A percentile compares a stretch with the other conserved stretches of the same genome.
phyloP scores from a whole-genome alignment of 768 basidiomycete genomes.

The Peribolospora baueri region DNA sequence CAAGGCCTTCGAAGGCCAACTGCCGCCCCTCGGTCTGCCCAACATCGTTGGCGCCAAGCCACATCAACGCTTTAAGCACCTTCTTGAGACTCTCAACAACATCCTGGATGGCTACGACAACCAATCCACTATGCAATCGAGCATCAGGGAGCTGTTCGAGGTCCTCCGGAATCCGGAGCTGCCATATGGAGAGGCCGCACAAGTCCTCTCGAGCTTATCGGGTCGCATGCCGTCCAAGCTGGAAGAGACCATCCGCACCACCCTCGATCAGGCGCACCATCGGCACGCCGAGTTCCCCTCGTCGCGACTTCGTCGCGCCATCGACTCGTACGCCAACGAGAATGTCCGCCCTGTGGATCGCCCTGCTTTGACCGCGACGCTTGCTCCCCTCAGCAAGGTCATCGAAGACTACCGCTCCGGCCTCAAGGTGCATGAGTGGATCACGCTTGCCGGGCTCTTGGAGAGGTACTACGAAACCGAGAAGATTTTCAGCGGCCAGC shows the following conservation, averaged over 20 bases:
- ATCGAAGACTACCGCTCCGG: constrained; percentile 60
- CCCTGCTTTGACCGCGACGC: constrained; percentile 47
- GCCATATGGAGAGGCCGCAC: constrained; percentile 60
- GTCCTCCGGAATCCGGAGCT: constrained; percentile 64
- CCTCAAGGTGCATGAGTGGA: constrained; percentile 62
- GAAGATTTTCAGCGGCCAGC: constrained; percentile 75
- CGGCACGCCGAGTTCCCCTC: constrained; percentile 76
- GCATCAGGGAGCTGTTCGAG: constrained; percentile 62
- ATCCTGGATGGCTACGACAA: constrained; percentile 94
- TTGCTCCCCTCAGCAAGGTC: constrained; percentile 44
- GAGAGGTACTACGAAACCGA: constrained; percentile 63
- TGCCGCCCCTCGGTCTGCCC: constrained; percentile 66
- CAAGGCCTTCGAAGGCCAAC: constrained; percentile 86
- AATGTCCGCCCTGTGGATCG: constrained; percentile 57
- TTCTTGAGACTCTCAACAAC: constrained; percentile 54
- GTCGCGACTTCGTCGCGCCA: constrained; percentile 52
- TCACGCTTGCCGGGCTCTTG: constrained; percentile 50
- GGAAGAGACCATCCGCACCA: constrained; percentile 56
- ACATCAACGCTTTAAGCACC: constrained; percentile 56
- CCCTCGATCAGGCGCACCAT: constrained; percentile 48
- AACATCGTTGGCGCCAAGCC: constrained; percentile 68
- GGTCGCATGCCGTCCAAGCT: constrained; percentile 82
- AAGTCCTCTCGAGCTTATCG: constrained; percentile 64
- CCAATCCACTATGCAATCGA: constrained; percentile 62
- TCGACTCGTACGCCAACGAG: constrained; percentile 65